Conservation (phyloP, 1,284 basidiomycete species). For the Heterobasidion irregulare region DNA sequence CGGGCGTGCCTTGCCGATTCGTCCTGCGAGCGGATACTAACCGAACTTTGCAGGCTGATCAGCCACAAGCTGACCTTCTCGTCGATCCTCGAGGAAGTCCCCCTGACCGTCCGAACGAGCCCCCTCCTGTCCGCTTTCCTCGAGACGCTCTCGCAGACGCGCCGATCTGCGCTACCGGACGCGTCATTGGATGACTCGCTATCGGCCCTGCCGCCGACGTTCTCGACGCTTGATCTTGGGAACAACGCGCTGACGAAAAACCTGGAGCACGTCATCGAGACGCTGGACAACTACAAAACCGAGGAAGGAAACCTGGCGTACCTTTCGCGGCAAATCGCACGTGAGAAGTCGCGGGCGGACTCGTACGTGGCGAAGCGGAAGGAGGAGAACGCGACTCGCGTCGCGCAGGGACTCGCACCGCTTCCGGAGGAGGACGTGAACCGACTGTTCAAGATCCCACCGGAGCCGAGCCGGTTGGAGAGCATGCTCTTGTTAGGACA, state of each 20-base stretch:
- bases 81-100: slow-evolving; percentile 85
- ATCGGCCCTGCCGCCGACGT: slow-evolving; percentile 42
- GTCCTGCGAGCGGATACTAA: background rate
- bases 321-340: slow-evolving; percentile 83
- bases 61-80: slow-evolving; percentile 86
- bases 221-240: slow-evolving; percentile 54
- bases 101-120: slow-evolving; percentile 84
- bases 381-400: slow-evolving; percentile 82
- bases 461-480: slow-evolving; percentile 87
- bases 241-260: slow-evolving; percentile 53
- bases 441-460: slow-evolving; percentile 80
- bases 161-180: slow-evolving; percentile 23
- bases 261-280: slow-evolving; percentile 79
- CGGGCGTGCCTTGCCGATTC: background rate
- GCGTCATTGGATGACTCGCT: slow-evolving; percentile 23
- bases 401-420: slow-evolving; percentile 80
- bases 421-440: slow-evolving; percentile 83
- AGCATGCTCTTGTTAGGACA: slow-evolving; percentile 84
- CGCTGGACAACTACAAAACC: slow-evolving; percentile 79
- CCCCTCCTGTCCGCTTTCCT: slow-evolving; percentile 84
- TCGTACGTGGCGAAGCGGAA: slow-evolving; percentile 74
- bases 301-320: slow-evolving; percentile 95
- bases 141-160: slow-evolving; percentile 46
- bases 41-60: slow-evolving; percentile 59
- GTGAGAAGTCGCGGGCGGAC: slow-evolving; percentile 84